Conservation (phyloP, 108 stramenopile genomes). For the Nitzschia palea region DNA sequence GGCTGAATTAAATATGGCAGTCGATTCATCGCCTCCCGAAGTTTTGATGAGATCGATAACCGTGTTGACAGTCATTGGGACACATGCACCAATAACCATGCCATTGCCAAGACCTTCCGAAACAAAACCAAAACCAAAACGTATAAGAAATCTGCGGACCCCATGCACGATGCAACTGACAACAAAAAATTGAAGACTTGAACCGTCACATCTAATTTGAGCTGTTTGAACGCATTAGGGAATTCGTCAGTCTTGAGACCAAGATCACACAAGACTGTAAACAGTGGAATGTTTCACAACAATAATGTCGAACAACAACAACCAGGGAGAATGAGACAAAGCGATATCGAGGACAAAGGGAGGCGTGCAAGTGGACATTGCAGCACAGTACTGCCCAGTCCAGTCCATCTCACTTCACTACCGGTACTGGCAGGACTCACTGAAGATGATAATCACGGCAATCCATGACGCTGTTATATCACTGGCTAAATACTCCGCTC, state of each 20-base stretch:
- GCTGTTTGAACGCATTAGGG: constrained; percentile 63
- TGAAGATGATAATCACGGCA: constrained; percentile 77
- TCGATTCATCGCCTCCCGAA: constrained; percentile 79
- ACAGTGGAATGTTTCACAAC: no score
- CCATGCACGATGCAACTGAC: constrained; percentile 66
- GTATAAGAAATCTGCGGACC: constrained; percentile 50
- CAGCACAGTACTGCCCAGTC: no score
- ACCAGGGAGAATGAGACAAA: no score
- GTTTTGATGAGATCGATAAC: constrained; percentile 73
- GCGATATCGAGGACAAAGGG: no score
- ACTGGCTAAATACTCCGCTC: constrained; percentile 69
- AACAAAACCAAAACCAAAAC: no score
- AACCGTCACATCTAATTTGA: constrained; percentile 73
- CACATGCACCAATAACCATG: constrained; percentile 70
- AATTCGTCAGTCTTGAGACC: constrained; percentile 83
- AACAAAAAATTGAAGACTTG: constrained; percentile 74
- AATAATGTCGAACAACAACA: no score
- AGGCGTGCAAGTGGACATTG: no score
- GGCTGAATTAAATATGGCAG: constrained; percentile 78
- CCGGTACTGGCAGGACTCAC: constrained; percentile 24
- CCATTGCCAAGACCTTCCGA: constrained; percentile 66
- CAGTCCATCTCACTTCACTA: no score
- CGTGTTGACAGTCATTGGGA: constrained; percentile 88
- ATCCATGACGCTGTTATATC: constrained; percentile 82
- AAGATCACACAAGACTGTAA: constrained; percentile 66